Evolutionary conservation across 1,284 basidiomycete genomes (phyloP), one percentile per base, ranked within the genome.

Genomic region (Cystobasidium slooffiae): DNA sequence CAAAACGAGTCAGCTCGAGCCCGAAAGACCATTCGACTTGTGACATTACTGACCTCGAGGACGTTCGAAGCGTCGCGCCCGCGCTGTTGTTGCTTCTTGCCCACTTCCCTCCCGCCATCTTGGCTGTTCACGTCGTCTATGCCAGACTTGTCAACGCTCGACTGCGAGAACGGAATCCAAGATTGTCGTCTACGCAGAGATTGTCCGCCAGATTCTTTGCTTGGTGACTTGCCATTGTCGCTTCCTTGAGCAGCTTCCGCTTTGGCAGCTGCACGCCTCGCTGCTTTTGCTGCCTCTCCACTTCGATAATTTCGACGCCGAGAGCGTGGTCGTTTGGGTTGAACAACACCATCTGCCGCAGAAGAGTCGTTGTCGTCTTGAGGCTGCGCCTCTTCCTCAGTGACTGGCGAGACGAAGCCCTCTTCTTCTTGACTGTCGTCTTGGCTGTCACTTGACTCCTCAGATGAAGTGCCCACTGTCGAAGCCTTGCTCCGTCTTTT

Each of bases 401-500:
- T 73, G 2, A 59, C 63, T 39, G 70, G 70, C 10, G 70, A 73
- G 5, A 59, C 63, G 43, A 65, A 66, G 24, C 70, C 70, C 47
- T 61, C 47, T n/a, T 51, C 59, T 31, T 49, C 74, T 6, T 53
- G 41, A 41, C 22, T 69, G 1, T 75, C 66, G 16, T 73, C 69
- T 22, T 53, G 49, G 53, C 64, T 66, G 31, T 75, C 76, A 24
- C 74, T 64, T 3, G 81, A 79, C 16, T 80, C 80, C 4, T 79
- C 80, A 20, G 76, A 76, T 6, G 64, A 61, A 12, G 72, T 65
- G 43, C 62, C 52, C n/a, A 75, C 59, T 47, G 64, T 47, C 22
- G 59, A 74, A 44, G 64, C 55, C 64, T 20, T 80, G 81, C 16
- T 80, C 78, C 16, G 72, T 74, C 43, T 77, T 76, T n/a, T 81